Evolutionary conservation across 78 protist genomes (phyloP), one percentile per base, ranked within the genome.

Genomic region (Corallochytrium limacisporum): DNA sequence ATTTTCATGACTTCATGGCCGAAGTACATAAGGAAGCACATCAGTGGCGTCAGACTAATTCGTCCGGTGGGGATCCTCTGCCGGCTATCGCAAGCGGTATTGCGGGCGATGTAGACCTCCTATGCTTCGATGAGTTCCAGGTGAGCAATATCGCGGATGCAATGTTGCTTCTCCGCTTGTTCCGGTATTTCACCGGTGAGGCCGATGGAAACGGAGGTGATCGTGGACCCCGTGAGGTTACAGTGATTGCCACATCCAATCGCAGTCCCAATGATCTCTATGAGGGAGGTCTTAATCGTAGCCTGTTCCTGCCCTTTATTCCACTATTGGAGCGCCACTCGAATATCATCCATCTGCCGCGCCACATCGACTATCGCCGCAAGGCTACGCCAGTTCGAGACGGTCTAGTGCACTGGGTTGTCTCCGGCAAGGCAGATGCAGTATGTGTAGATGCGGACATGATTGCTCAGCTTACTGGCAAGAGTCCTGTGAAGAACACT

Each of bases 121-220:
- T 87, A 15, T 90, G 95, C 63, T 90, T 90, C 39, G 95, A 90
- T 46, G 95, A 90, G 66, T 78, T 90, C 44, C 92, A 86, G 54
- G 92, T 87, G 39, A 81, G 83, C 4, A 93, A 91, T 69, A 77
- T 91, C 18, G 90, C 83, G 6, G 91, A 87, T 33, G 96, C 96
- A 6, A 85, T 88, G 90, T 84, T 91, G 2, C 40, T 91, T 33
- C 38, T 65, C 31, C 72, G 93, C 31, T 68, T 91, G n/a, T 91
- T 91, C 51, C n/a, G n/a, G n/a, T n/a, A n/a, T n/a, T n/a, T n/a
- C n/a, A n/a, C n/a, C n/a, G n/a, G n/a, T n/a, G n/a, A n/a, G n/a
- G n/a, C n/a, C n/a, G n/a, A n/a, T n/a, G n/a, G n/a, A n/a, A n/a
- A n/a, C n/a, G n/a, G n/a, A n/a, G 37, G 39, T 9, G n/a, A 22